Percentiles rank a stretch among this genome's conserved stretches.
These are phyloP conservation scores for Arthrobotrys sphaeroides DNA, from an alignment of 2,329 filamentous ascomycete species.

Conservation along the genomic window DNA sequence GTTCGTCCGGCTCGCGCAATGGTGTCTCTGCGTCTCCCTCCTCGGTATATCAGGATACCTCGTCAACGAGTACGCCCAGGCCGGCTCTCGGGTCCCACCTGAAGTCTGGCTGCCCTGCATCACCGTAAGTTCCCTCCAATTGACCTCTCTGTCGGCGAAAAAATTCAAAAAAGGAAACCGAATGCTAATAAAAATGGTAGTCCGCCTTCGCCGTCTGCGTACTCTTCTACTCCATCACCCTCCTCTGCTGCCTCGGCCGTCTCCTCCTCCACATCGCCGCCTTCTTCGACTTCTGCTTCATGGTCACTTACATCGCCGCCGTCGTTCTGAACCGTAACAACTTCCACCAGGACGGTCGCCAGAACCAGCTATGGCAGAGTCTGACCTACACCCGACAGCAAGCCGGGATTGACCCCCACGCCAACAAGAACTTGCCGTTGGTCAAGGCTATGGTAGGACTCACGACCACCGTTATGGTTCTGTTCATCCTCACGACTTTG, in stretches of 20 bases:
- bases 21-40: slow-evolving; percentile 37
- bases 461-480: slow-evolving; percentile 44
- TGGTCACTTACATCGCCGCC: slow-evolving; percentile 50
- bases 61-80: slow-evolving; percentile 48
- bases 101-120: slow-evolving; percentile 51
- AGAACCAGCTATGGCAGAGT: slow-evolving; percentile 33
- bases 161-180: background rate
- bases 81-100: slow-evolving; percentile 31
- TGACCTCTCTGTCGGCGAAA: background rate
- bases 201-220: slow-evolving; percentile 51
- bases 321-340: slow-evolving; percentile 49
- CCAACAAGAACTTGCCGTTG: slow-evolving; percentile 24
- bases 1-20: slow-evolving; percentile 44
- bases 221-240: slow-evolving; percentile 42
- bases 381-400: slow-evolving; percentile 16
- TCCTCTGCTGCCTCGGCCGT: slow-evolving; percentile 52
- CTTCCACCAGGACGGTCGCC: slow-evolving; percentile 36
- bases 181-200: slow-evolving; percentile 21
- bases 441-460: slow-evolving; percentile 42
- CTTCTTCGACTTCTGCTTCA: slow-evolving; percentile 53
- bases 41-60: slow-evolving; percentile 48
- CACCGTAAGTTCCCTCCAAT: slow-evolving; percentile 34
- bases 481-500: slow-evolving; percentile 47
- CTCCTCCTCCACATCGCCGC: slow-evolving; percentile 52
- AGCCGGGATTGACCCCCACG: slow-evolving; percentile 25